These are phyloP conservation scores for Leucoagaricus sp. DNA, from an alignment of 1,284 basidiomycete genomes.

Conservation along the genomic window DNA sequence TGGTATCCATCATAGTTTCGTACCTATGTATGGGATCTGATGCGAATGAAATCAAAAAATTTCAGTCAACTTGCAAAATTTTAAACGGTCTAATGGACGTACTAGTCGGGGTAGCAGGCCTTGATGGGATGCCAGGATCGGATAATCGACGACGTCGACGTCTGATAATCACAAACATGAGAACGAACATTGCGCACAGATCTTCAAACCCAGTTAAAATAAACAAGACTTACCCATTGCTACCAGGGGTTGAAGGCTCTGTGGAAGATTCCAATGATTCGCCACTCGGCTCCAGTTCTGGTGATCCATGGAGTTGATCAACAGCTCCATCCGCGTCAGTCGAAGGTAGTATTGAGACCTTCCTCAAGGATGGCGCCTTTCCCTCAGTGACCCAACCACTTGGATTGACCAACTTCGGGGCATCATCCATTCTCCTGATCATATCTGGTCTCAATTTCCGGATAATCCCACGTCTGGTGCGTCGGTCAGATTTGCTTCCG, in stretches of 20 bases:
- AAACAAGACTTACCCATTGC: neutral
- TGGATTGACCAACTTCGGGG: constrained; percentile 81
- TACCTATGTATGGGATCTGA: constrained; percentile 34
- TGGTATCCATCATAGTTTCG: constrained; percentile 30
- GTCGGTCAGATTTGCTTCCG: constrained; percentile 11
- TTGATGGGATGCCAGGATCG: constrained; percentile 39
- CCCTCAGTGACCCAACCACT: constrained; percentile 70
- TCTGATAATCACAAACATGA: constrained; percentile 8
- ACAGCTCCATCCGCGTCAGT: neutral
- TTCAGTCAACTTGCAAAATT: neutral
- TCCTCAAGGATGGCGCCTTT: constrained; percentile 26
- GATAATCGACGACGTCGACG: constrained; percentile 35
- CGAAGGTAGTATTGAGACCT: constrained; percentile 1
- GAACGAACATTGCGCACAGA: neutral
- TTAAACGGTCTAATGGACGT: constrained; percentile 17
- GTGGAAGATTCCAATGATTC: neutral
- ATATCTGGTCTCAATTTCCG: constrained; percentile 71
- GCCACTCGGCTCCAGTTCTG: neutral
- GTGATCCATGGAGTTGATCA: neutral
- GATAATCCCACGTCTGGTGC: constrained; percentile 10
- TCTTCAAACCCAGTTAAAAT: neutral
- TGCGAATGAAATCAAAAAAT: constrained; percentile 10
- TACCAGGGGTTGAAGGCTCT: neutral
- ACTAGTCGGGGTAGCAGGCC: constrained; percentile 35
- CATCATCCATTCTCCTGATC: constrained; percentile 82